Evolutionary conservation across 257 asterid species (phyloP).

Genomic region (Forsythia viridissima): DNA sequence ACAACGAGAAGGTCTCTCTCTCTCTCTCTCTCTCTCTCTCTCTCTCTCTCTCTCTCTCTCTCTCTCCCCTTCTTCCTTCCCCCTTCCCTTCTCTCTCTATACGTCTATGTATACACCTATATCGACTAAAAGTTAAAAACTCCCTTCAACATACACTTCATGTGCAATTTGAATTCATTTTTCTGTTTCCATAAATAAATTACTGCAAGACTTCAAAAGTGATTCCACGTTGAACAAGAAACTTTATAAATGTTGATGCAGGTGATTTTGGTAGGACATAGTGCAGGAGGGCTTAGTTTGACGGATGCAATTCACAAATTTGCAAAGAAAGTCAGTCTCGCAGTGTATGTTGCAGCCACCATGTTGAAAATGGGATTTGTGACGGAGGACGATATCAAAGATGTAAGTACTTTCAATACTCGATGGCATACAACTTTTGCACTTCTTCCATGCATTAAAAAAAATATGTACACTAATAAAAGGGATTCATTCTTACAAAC

Average conservation of each 20-base stretch:
- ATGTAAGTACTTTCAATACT: slow-evolving; percentile 41
- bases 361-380: slow-evolving; percentile 65
- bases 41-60: not conserved
- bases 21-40: not conserved
- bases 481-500: too few species aligned
- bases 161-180: too few species aligned
- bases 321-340: slow-evolving; percentile 61
- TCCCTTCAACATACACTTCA: too few species aligned
- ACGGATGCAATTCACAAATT: slow-evolving; percentile 62
- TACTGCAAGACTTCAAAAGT: too few species aligned
- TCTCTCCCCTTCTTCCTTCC: not conserved
- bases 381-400: slow-evolving; percentile 51
- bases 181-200: too few species aligned
- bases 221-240: not conserved
- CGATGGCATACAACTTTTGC: not conserved
- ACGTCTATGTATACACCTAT: too few species aligned
- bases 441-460: not conserved
- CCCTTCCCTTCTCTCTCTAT: not conserved
- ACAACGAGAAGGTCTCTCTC: slow-evolving; percentile 49
- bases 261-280: slow-evolving; percentile 92
- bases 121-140: not conserved
- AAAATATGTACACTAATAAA: too few species aligned
- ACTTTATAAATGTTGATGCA: slow-evolving; percentile 21
- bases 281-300: slow-evolving; percentile 82
- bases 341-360: slow-evolving; percentile 72